phyloP scores from a whole-genome alignment of 2,329 filamentous ascomycete genomes.

The Pseudogymnoascus sp. region DNA sequence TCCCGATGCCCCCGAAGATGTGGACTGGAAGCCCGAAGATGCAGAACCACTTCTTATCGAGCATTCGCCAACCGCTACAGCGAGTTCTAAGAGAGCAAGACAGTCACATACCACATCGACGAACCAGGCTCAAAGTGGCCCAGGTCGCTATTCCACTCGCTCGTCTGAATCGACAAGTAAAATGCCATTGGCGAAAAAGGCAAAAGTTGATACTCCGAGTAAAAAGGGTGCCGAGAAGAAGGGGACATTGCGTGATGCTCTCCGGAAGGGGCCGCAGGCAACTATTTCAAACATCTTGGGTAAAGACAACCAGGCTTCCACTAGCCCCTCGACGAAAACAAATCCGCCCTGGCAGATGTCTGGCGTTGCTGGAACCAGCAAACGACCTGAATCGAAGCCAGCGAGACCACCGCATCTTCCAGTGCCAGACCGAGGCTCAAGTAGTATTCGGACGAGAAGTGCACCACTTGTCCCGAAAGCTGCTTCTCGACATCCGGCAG shows the following conservation, averaged over 20 bases:
- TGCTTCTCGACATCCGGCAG: slow-evolving; percentile 25
- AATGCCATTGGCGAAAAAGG: slow-evolving; percentile 26
- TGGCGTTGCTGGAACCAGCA: slow-evolving; percentile 1
- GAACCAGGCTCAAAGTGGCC: slow-evolving; percentile 11
- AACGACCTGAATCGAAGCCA: slow-evolving; percentile 20
- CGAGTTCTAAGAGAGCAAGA: slow-evolving; percentile 26
- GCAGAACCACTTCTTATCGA: not conserved
- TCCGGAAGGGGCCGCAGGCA: slow-evolving; percentile 42
- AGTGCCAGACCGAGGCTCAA: slow-evolving; percentile 29
- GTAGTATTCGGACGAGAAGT: slow-evolving; percentile 28
- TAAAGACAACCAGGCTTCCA: slow-evolving; percentile 34
- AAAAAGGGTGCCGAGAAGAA: slow-evolving; percentile 36
- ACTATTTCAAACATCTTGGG: slow-evolving; percentile 41
- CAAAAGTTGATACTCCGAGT: slow-evolving; percentile 23
- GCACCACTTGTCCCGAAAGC: slow-evolving; percentile 22
- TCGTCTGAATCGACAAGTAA: slow-evolving; percentile 22
- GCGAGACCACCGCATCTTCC: slow-evolving; percentile 21
- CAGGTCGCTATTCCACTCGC: slow-evolving; percentile 17
- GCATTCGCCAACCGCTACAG: slow-evolving; percentile 9
- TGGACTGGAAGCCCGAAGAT: slow-evolving; percentile 3
- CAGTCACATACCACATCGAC: slow-evolving; percentile 12
- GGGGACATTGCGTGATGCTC: slow-evolving; percentile 38
- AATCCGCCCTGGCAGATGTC: slow-evolving; percentile 13
- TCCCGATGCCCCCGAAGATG: not conserved
- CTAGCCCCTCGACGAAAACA: slow-evolving; percentile 13